A percentile compares a stretch with the other conserved stretches of the same genome.
Conservation (phyloP, 306 rosid genomes). For the Quercus rubra region DNA sequence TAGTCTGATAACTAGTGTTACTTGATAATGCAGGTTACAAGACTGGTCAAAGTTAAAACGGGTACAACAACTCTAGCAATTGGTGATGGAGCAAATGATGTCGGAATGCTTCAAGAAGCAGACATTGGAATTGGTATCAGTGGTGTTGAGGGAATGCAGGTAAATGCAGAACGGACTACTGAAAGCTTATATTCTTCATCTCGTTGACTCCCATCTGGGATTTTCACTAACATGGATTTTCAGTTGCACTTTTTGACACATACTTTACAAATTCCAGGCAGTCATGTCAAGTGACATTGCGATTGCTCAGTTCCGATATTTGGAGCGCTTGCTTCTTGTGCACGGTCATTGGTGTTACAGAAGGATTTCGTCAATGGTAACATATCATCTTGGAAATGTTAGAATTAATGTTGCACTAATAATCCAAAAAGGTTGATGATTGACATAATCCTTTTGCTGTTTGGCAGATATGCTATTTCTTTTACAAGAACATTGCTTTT, state of each 20-base stretch:
- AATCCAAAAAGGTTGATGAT: not conserved
- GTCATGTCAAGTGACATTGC: slow-evolving; percentile 99
- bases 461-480: slow-evolving; percentile 92
- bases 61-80: slow-evolving; percentile 84
- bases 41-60: slow-evolving; percentile 69
- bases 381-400: slow-evolving; percentile 9
- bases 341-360: slow-evolving; percentile 99
- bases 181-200: not conserved
- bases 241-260: slow-evolving; percentile 1
- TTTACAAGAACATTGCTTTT: slow-evolving; percentile 88
- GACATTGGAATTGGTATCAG: slow-evolving; percentile 96
- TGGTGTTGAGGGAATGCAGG: slow-evolving; percentile 99
- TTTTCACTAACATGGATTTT: slow-evolving; percentile 4
- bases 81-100: slow-evolving; percentile 99
- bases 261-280: slow-evolving; percentile 52
- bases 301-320: slow-evolving; percentile 85
- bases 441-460: slow-evolving; percentile 27
- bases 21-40: slow-evolving; percentile 59
- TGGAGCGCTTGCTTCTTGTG: slow-evolving; percentile 92
- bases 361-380: slow-evolving; percentile 96
- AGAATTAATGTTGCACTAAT: not conserved
- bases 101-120: slow-evolving; percentile 99
- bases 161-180: slow-evolving; percentile 27
- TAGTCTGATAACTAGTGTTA: not conserved
- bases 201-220: not conserved